Conservation (phyloP, 1,284 basidiomycete species). For the Marasmius tenuissimus region DNA sequence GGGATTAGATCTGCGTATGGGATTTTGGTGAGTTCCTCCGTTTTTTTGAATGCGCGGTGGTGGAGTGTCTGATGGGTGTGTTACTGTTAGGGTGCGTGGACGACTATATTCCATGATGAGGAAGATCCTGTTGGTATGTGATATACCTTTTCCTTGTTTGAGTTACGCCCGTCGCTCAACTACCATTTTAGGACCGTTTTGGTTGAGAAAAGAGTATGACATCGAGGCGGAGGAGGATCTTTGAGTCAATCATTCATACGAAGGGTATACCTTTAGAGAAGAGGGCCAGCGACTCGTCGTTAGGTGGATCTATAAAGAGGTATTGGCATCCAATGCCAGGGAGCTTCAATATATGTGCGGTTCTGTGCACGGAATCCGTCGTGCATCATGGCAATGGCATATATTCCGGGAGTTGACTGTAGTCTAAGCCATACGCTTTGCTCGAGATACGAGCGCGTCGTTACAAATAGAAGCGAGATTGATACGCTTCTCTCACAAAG, state of each 20-base stretch:
- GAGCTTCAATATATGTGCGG: no score
- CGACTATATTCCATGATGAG: constrained; percentile 62
- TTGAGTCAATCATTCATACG: not conserved
- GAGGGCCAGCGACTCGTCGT: no score
- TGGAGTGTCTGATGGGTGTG: not conserved
- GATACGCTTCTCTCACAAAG: no score
- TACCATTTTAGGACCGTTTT: constrained; percentile 30
- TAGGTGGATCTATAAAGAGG: no score
- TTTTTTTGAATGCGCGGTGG: not conserved
- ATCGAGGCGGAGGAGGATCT: not conserved
- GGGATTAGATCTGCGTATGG: constrained; percentile 58
- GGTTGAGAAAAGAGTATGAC: constrained; percentile 24
- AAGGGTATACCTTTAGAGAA: not conserved
- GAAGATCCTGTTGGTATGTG: constrained; percentile 55
- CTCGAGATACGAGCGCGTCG: no score
- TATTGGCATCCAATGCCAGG: no score
- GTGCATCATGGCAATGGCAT: no score
- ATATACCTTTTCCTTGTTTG: not conserved
- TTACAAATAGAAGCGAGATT: no score
- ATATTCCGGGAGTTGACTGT: no score
- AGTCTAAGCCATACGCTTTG: no score
- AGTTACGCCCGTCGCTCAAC: no score
- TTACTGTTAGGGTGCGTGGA: constrained; percentile 53
- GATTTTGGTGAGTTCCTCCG: constrained; percentile 31
- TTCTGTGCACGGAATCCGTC: no score